phyloP scores from a whole-genome alignment of 345 rosid species.

The Syzygium jambos region DNA sequence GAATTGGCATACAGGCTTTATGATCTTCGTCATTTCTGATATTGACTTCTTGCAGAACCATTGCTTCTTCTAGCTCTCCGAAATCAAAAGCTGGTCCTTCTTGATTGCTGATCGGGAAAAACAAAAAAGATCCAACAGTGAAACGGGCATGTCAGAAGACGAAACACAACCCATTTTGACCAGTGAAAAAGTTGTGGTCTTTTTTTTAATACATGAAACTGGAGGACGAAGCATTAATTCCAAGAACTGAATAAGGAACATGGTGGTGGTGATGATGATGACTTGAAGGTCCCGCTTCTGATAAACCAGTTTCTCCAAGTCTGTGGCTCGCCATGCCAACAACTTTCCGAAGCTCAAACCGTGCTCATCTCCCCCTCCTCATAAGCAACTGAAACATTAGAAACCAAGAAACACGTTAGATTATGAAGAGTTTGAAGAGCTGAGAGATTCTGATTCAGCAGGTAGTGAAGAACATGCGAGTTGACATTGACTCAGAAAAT shows the following conservation, averaged over 20 bases:
- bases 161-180: not conserved
- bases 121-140: not conserved
- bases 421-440: not conserved
- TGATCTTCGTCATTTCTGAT: conserved; percentile 65
- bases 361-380: not conserved
- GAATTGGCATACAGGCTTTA: conserved; percentile 31
- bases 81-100: conserved; percentile 81
- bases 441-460: not conserved
- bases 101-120: conserved; percentile 44
- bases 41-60: conserved; percentile 77
- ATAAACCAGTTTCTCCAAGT: conserved; percentile 61
- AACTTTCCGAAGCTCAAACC: not conserved
- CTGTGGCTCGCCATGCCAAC: conserved; percentile 70
- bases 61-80: conserved; percentile 97
- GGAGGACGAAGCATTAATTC: conserved; percentile 50
- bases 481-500: not conserved
- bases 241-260: conserved; percentile 57
- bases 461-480: not conserved
- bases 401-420: not conserved
- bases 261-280: conserved; percentile 20
- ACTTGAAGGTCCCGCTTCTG: conserved; percentile 48
- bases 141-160: not conserved
- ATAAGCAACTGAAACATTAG: not conserved
- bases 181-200: not conserved
- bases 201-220: conserved; percentile 47